Evolutionary conservation across 768 basidiomycete genomes (phyloP), one percentile per base, ranked within the genome.

Genomic region (Lentinula aciculospora): DNA sequence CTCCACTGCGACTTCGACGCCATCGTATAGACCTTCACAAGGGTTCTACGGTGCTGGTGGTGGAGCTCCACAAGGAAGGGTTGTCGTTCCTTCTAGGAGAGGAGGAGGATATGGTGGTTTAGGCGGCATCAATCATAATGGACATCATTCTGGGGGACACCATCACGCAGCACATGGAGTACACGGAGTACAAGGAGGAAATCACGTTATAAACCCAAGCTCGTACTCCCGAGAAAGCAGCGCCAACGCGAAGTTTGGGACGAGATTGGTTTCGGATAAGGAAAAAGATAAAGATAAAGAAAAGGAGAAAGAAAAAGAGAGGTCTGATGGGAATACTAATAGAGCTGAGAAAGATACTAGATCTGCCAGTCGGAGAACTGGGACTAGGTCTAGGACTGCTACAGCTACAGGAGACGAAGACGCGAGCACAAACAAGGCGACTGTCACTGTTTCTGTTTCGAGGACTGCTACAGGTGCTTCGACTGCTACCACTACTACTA

Each of bases 161-260:
- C 9, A 3, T 3, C 36, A 4, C 3, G 36, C 4, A 3, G 36
- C 3, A 37, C 9, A 15, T 3, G 15, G 36, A 9, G 36, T 15
- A 3, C 8, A 12, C 21, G 42, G 44, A 45, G 21, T n/a, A 2
- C 9, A 13, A 45, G 44, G 44, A 45, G 2, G 5, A 6, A 10
- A n/a, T 8, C 28, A 25, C 17, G 23, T 12, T 2, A 13, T 47
- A 2, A 66, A 71, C 47, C 69, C 76, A 13, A 78, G 84, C 17
- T 81, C 86, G 12, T 91, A 90, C 63, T 85, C 82, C 8, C 78
- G 89, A 53, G 88, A 91, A 70, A 92, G 90, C 7, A 89, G 88
- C 53, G 92, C 91, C 17, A 91, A 94, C 65, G 94, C 94, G 59
- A 97, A 97, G 71, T 96, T 97, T 72, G 94, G 92, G 21, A 83